A percentile compares a stretch with the other conserved stretches of the same genome.
phyloP scores from a whole-genome alignment of 331 rosid genomes.

The Malus hybrid region DNA sequence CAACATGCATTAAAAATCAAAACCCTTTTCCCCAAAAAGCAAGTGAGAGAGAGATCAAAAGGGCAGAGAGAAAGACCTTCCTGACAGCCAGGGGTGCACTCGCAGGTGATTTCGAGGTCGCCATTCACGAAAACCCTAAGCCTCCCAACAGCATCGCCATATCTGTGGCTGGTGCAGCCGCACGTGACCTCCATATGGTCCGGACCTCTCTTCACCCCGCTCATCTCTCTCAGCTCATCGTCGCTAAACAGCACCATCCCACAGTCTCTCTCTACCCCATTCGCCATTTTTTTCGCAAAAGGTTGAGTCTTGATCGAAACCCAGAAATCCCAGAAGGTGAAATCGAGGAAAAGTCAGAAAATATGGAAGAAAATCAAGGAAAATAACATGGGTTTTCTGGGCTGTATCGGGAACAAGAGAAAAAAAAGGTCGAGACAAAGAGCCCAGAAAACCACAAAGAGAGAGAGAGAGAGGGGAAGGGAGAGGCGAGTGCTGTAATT shows the following conservation, averaged over 20 bases:
- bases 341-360: slow-evolving; percentile 29
- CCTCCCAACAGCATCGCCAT: slow-evolving; percentile 97
- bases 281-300: slow-evolving; percentile 44
- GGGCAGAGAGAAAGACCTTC: slow-evolving; percentile 64
- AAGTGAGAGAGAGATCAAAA: background rate
- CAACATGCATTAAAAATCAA: slow-evolving; percentile 53
- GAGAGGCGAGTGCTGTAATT: background rate
- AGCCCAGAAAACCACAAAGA: slow-evolving; percentile 16
- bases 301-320: slow-evolving; percentile 23
- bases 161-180: slow-evolving; percentile 94
- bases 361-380: background rate
- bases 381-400: slow-evolving; percentile 10
- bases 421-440: background rate
- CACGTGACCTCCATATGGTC: slow-evolving; percentile 89
- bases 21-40: slow-evolving; percentile 33
- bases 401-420: slow-evolving; percentile 10
- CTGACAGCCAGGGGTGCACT: slow-evolving; percentile 98
- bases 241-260: slow-evolving; percentile 67
- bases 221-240: slow-evolving; percentile 81
- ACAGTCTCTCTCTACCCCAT: slow-evolving; percentile 45
- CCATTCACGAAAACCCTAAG: slow-evolving; percentile 98
- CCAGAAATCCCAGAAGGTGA: slow-evolving; percentile 16
- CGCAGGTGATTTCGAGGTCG: slow-evolving; percentile 77
- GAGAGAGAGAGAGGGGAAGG: background rate
- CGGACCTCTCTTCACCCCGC: slow-evolving; percentile 60